These are phyloP conservation scores for Fusarium miscanthi DNA, from an alignment of 2,329 filamentous ascomycete species.

Conservation along the genomic window DNA sequence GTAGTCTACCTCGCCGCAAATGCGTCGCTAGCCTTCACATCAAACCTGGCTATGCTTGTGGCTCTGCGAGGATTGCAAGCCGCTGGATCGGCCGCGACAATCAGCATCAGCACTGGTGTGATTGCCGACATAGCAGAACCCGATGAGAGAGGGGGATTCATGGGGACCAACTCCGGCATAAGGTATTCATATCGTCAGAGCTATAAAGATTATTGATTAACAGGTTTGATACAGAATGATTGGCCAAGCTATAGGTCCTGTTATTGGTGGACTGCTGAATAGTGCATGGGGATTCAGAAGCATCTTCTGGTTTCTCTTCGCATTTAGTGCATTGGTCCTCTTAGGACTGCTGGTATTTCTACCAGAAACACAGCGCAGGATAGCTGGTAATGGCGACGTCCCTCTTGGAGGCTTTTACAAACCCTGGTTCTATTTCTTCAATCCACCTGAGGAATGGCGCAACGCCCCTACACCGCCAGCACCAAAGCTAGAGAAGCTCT, in stretches of 20 bases:
- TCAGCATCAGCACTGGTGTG: constrained; percentile 41
- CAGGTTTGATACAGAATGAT: constrained; percentile 5
- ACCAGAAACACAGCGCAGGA: background rate
- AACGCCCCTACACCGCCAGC: background rate
- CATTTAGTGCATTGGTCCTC: constrained; percentile 35
- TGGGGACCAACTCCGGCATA: constrained; percentile 28
- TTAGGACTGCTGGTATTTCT: background rate
- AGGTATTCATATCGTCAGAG: background rate
- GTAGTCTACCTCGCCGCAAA: background rate
- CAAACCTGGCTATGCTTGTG: background rate
- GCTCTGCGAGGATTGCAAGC: constrained; percentile 34
- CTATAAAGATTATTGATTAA: background rate
- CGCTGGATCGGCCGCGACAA: constrained; percentile 35
- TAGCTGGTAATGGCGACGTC: background rate
- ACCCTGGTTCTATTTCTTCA: background rate
- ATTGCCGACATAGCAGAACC: constrained; percentile 39
- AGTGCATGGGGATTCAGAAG: constrained; percentile 46
- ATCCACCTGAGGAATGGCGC: background rate
- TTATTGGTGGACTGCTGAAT: constrained; percentile 48
- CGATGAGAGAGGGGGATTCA: constrained; percentile 35
- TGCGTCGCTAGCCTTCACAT: background rate
- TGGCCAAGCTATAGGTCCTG: constrained; percentile 47
- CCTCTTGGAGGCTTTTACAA: background rate
- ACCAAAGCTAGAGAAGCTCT: background rate
- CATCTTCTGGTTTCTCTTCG: constrained; percentile 48